Evolutionary conservation across 139 green algal genomes (phyloP).

Genomic region (Coelastrella sp.): DNA sequence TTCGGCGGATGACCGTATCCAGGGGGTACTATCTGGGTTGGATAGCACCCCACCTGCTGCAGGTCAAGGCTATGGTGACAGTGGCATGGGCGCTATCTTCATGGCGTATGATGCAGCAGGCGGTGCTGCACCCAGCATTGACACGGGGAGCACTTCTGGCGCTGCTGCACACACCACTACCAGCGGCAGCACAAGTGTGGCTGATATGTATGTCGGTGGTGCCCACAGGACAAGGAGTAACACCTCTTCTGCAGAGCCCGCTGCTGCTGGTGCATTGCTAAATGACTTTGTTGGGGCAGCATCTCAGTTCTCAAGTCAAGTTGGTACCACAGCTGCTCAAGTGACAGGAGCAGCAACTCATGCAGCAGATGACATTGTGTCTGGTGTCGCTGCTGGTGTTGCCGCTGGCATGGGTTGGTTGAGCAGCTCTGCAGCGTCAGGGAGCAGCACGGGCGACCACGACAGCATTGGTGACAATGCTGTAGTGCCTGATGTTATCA

Average conservation of each 20-base stretch:
- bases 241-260: not conserved
- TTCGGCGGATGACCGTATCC: no score
- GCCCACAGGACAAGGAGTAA: not conserved
- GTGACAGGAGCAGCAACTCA: not conserved
- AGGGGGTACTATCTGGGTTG: no score
- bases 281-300: constrained; percentile 2
- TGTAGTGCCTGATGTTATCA: constrained; percentile 44
- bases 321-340: not conserved
- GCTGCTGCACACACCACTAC: not conserved
- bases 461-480: constrained; percentile 24
- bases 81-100: no score
- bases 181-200: no score
- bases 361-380: constrained; percentile 12
- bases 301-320: no score
- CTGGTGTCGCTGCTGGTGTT: not conserved
- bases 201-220: not conserved
- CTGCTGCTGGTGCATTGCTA: constrained; percentile 17
- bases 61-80: no score
- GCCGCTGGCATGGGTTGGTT: constrained; percentile 6
- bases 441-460: constrained; percentile 4
- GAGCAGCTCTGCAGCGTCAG: not conserved
- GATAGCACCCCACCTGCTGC: no score
- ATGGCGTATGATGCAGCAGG: no score
- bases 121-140: no score
- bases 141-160: no score